Evolutionary conservation across 352 stramenopile species (phyloP), one percentile per base, ranked within the genome.

Genomic region (Globisporangium apiculatum): DNA sequence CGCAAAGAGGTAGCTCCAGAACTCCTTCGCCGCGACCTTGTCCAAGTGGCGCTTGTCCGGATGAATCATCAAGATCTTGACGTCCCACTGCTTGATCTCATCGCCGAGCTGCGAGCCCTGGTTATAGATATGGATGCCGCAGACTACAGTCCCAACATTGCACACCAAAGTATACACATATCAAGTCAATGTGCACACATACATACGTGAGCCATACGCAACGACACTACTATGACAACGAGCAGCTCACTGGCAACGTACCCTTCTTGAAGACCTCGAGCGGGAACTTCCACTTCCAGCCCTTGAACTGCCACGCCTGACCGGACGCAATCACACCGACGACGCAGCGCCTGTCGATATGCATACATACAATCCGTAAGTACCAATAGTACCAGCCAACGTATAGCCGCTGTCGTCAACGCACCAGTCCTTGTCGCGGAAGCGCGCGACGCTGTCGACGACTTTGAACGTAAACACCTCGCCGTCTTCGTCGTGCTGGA

Each of bases 281-380:
- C 14, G 89, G 89, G 63, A 96, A 94, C 50, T 93, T 90, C 78
- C 83, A 96, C 69, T 96, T 91, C 89, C 89, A 97, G 11, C 87
- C 89, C 75, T 96, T 96, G 61, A 97, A 97, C 71, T 97, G 89
- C 89, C 89, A 97, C 48, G 79, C 72, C 53, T 94, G 83, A 2
- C 89, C 89, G 10, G 86, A 94, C 8, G 89, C 89, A 58, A 97
- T 89, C 41, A 97, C 89, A 7, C 73, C 89, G 9, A 97, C 88
- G 51, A 96, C 86, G 31, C 80, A 85, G 51, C 86, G 83, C 89
- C 89, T 95, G 51, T 0, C 50, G 24, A 46, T 5, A 17, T 55
- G 48, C 15, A 35, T 15, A 46, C 37, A 49, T 5, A 53, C 11
- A 41, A 52, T 48, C 14, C 45, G 18, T 18, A 48, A 14, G 43